Percentiles rank a stretch among this genome's conserved stretches.
Evolutionary conservation across 148 eudicot genomes (phyloP).

Genomic region (Camellia sinensis): DNA sequence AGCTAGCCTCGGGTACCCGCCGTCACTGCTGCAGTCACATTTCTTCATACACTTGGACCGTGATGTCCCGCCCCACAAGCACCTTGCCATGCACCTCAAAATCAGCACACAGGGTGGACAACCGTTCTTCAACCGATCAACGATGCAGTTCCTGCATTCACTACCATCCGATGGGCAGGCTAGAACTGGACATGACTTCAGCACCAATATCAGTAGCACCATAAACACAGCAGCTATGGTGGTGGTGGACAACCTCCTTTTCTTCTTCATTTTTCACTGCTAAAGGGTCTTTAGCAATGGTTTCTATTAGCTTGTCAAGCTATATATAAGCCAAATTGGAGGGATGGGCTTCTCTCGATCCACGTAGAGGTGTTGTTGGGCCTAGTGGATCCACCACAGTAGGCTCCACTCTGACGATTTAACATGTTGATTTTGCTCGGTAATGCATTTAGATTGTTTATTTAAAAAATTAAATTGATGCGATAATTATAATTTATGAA

Average conservation of each 20-base stretch:
- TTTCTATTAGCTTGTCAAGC: background rate
- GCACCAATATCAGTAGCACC: slow-evolving; percentile 26
- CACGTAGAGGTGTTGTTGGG: too few species aligned
- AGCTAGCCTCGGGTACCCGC: slow-evolving; percentile 37
- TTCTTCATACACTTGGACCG: slow-evolving; percentile 39
- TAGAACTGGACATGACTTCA: slow-evolving; percentile 2
- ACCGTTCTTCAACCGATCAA: slow-evolving; percentile 33
- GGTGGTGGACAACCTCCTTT: background rate
- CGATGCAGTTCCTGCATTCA: slow-evolving; percentile 44
- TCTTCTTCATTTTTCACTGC: slow-evolving; percentile 4
- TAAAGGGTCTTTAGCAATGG: background rate
- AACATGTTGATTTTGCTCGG: too few species aligned
- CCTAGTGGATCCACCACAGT: too few species aligned
- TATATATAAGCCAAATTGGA: background rate
- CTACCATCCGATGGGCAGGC: slow-evolving; percentile 38
- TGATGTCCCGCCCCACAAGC: slow-evolving; percentile 47
- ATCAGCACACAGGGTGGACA: slow-evolving; percentile 51
- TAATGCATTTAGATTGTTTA: too few species aligned
- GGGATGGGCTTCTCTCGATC: too few species aligned
- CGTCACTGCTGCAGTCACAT: slow-evolving; percentile 46
- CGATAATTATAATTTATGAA: too few species aligned
- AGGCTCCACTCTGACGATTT: too few species aligned
- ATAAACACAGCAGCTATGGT: background rate
- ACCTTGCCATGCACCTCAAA: slow-evolving; percentile 62
- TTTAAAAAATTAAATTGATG: too few species aligned